These are phyloP conservation scores for Oryza nivara DNA, from an alignment of 176 grass and related monocot species.

Conservation along the genomic window DNA sequence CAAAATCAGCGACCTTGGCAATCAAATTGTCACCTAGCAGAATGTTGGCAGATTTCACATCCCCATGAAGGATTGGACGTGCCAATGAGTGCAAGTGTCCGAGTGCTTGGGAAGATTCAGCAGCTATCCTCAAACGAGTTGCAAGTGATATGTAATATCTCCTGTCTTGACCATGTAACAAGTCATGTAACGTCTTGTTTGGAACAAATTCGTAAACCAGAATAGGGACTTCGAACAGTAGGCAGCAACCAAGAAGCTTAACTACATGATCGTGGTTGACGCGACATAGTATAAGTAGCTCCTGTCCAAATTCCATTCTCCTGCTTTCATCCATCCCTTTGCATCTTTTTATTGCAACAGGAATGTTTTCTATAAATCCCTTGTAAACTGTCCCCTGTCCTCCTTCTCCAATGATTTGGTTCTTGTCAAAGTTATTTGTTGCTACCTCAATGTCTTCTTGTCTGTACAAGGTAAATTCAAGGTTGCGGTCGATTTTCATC, in stretches of 20 bases:
- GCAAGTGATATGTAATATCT: neutral
- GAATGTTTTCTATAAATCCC: neutral
- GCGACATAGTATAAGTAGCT: conserved; percentile 44
- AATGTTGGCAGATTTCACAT: conserved; percentile 50
- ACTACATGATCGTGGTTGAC: conserved; percentile 44
- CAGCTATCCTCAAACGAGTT: conserved; percentile 29
- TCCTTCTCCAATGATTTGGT: conserved; percentile 42
- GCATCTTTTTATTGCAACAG: conserved; percentile 39
- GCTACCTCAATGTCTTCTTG: conserved; percentile 30
- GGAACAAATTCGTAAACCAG: neutral
- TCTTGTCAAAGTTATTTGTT: conserved; percentile 42
- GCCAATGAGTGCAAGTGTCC: conserved; percentile 33
- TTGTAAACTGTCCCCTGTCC: conserved; percentile 52
- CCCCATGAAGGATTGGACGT: conserved; percentile 38
- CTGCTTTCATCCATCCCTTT: conserved; percentile 35
- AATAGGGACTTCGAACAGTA: conserved; percentile 41
- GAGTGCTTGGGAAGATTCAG: conserved; percentile 29
- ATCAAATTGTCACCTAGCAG: conserved; percentile 14
- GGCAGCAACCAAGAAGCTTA: conserved; percentile 47
- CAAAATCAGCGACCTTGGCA: conserved; percentile 45
- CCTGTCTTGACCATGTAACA: neutral
- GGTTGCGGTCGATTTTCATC: neutral
- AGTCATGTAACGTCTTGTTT: conserved; percentile 35
- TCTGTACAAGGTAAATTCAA: conserved; percentile 26
- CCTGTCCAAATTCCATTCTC: conserved; percentile 41